phyloP scores from a whole-genome alignment of 2,329 filamentous ascomycete species.

The Mycosphaerella arachidis region DNA sequence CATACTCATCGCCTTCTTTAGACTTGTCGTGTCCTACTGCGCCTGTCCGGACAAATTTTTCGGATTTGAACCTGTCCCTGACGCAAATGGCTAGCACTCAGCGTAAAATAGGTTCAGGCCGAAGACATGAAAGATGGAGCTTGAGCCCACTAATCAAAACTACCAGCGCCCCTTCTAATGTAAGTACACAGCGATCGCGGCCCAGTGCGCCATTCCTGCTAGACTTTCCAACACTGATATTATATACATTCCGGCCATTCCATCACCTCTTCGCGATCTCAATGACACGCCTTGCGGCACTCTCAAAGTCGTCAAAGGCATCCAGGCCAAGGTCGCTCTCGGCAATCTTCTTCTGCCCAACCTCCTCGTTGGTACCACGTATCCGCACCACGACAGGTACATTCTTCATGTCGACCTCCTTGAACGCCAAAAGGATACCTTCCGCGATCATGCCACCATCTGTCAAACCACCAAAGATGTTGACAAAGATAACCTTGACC shows the following conservation, averaged over 20 bases:
- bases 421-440: slow-evolving; percentile 68
- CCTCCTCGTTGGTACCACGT: slow-evolving; percentile 68
- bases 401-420: slow-evolving; percentile 53
- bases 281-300: slow-evolving; percentile 64
- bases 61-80: too few species aligned
- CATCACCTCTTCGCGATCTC: slow-evolving; percentile 44
- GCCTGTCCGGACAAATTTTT: too few species aligned
- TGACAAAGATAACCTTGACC: slow-evolving; percentile 68
- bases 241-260: background rate
- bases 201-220: background rate
- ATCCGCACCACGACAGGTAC: slow-evolving; percentile 73
- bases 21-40: background rate
- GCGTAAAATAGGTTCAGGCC: too few species aligned
- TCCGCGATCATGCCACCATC: slow-evolving; percentile 77
- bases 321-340: slow-evolving; percentile 64
- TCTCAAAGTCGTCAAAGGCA: slow-evolving; percentile 70
- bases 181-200: background rate
- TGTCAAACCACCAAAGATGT: slow-evolving; percentile 67
- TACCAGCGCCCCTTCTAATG: background rate
- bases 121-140: too few species aligned
- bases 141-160: background rate
- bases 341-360: slow-evolving; percentile 64
- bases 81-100: too few species aligned
- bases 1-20: too few species aligned
- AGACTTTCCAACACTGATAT: background rate